Conservation (phyloP, 2,329 filamentous ascomycete genomes). For the Fusarium neocosmosporiellum region DNA sequence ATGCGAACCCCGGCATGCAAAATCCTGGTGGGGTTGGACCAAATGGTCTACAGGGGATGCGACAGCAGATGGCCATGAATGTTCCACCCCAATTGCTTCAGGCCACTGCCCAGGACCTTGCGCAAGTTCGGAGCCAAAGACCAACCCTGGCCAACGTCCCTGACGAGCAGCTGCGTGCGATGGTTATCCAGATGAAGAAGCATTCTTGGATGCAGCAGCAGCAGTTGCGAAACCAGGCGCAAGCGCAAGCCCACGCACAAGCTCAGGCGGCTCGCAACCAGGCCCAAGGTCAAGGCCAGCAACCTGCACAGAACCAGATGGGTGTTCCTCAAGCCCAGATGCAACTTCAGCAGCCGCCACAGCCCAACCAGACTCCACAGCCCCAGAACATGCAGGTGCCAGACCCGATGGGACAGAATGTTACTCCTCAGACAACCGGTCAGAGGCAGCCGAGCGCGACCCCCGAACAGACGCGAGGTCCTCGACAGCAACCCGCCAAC, state of each 20-base stretch:
- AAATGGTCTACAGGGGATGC: conserved; percentile 45
- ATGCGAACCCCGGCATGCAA: conserved; percentile 41
- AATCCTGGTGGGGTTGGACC: conserved; percentile 38
- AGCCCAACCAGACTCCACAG: conserved; percentile 53
- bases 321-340: conserved; percentile 62
- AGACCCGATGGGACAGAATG: conserved; percentile 58
- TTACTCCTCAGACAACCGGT: conserved; percentile 43
- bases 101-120: conserved; percentile 49
- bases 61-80: conserved; percentile 36
- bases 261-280: conserved; percentile 48
- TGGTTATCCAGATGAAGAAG: conserved; percentile 50
- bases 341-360: conserved; percentile 64
- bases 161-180: conserved; percentile 49
- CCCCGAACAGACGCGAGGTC: conserved; percentile 40
- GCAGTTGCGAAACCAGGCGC: conserved; percentile 50
- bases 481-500: conserved; percentile 43
- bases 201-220: conserved; percentile 46
- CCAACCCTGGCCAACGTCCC: conserved; percentile 43
- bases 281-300: conserved; percentile 44
- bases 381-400: conserved; percentile 52
- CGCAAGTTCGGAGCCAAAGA: conserved; percentile 43
- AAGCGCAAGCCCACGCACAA: conserved; percentile 50
- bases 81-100: conserved; percentile 49
- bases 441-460: conserved; percentile 46
- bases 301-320: conserved; percentile 53